Percentiles rank a stretch among this genome's conserved stretches.
Conservation (phyloP, 176 grass and related monocot species). For the Tillandsia fasciculata region DNA sequence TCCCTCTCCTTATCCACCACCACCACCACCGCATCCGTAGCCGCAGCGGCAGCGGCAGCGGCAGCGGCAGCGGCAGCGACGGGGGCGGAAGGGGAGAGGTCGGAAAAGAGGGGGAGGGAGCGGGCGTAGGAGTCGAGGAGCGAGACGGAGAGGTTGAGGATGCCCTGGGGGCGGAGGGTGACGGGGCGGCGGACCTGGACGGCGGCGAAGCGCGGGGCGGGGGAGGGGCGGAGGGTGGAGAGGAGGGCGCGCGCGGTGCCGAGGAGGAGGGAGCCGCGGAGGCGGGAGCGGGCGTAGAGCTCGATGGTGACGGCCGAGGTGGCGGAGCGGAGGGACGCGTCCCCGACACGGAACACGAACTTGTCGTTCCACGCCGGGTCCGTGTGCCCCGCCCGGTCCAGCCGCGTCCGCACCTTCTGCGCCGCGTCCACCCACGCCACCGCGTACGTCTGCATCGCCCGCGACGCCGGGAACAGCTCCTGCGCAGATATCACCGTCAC, state of each 20-base stretch:
- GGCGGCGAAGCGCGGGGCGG: constrained; percentile 14
- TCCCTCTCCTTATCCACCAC: neutral
- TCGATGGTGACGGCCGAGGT: constrained; percentile 18
- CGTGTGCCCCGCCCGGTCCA: constrained; percentile 20
- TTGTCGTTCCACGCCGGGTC: constrained; percentile 35
- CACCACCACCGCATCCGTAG: neutral
- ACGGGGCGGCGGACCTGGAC: constrained; percentile 25
- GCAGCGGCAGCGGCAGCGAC: neutral
- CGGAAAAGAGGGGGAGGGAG: constrained; percentile 9
- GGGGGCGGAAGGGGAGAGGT: neutral
- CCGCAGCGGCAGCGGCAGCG: neutral
- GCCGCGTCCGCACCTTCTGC: constrained; percentile 8
- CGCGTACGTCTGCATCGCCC: constrained; percentile 28
- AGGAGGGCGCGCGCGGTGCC: constrained; percentile 27
- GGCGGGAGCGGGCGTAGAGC: constrained; percentile 15
- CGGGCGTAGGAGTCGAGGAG: constrained; percentile 20
- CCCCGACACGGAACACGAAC: constrained; percentile 26
- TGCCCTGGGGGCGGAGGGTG: constrained; percentile 29
- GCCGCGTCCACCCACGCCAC: constrained; percentile 22
- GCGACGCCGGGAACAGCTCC: constrained; percentile 13
- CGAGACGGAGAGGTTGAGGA: constrained; percentile 23
- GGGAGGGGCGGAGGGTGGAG: constrained; percentile 17
- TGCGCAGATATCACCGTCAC: constrained; percentile 32
- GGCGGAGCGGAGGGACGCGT: constrained; percentile 15
- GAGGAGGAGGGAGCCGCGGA: constrained; percentile 10